These are phyloP conservation scores for Fagopyrum homotropicum DNA, from an alignment of 148 eudicot genomes.

Conservation along the genomic window DNA sequence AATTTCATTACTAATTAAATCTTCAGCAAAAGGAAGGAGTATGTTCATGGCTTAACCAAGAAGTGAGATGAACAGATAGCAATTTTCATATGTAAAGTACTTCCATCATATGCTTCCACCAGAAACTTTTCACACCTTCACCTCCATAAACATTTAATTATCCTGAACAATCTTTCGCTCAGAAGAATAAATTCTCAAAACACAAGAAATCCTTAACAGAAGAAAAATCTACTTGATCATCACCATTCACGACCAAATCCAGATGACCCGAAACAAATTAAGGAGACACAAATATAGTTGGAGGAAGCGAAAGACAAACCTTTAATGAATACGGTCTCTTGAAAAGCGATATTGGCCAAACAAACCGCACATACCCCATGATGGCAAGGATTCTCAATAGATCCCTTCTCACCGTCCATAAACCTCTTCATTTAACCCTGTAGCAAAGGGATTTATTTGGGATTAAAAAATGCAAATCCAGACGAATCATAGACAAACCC, in stretches of 20 bases:
- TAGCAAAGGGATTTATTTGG: not conserved
- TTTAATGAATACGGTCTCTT: conserved; percentile 84
- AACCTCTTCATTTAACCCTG: conserved; percentile 34
- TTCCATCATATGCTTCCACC: not conserved
- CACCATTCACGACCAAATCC: not conserved
- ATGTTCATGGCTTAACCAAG: not conserved
- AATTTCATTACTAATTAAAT: not conserved
- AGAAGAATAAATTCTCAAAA: not conserved
- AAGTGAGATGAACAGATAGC: too few relatives aligned
- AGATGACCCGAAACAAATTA: not conserved
- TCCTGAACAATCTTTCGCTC: not conserved
- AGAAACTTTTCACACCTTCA: not conserved
- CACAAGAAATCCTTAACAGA: not conserved
- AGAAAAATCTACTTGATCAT: not conserved
- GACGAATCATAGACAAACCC: not conserved
- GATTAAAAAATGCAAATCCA: not conserved
- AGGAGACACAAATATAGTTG: not conserved
- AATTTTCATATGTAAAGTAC: not conserved
- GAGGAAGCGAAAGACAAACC: conserved; percentile 53
- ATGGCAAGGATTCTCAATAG: conserved; percentile 26
- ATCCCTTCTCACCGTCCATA: conserved; percentile 15
- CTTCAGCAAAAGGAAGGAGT: not conserved
- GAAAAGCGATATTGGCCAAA: conserved; percentile 64
- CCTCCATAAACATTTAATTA: not conserved
- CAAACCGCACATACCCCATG: conserved; percentile 81